Evolutionary conservation across 768 basidiomycete genomes (phyloP), one percentile per base, ranked within the genome.

Genomic region (Mycena filopes): DNA sequence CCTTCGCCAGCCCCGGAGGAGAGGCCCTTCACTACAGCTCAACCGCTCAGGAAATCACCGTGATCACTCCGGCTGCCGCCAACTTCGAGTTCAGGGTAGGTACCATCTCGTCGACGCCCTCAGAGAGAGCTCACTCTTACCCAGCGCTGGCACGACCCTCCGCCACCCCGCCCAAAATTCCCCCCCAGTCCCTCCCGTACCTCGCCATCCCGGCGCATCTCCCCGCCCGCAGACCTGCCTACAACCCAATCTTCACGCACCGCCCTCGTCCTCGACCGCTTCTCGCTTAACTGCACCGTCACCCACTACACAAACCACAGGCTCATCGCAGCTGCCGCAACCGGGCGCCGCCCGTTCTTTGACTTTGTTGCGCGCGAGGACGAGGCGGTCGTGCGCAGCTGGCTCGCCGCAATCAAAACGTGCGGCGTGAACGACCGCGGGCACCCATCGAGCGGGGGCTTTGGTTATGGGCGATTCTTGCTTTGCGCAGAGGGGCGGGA

Each of bases 371-470:
- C 82, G 20, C 79, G 76, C 72, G 80, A 83, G 67, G 90, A 91
- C 69, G 92, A 93, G 76, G 78, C 76, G 13, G 81, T 84, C 53
- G 91, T 94, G 25, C 84, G 87, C 26, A 84, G 81, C 56, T 93
- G 91, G 91, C 88, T 94, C 55, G 88, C 88, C 65, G 85, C 86
- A 54, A 86, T 93, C 70, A 94, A 94, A 73, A 85, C 87, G 2
- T 93, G 92, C 89, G 92, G 92, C 20, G 91, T 94, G 51, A 94
- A 94, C 66, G 93, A 94, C 75, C 85, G 87, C 3, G 93, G 92
- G 0, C 90, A 91, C 76, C 92, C 92, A 25, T 91, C 89, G 72
- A 91, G 93, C 68, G 92, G 92, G 36, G 93, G 93, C 1, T 94
- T 94, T 73, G 93, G 91, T 18, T 94, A 91, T 76, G 92, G 92